Evolutionary conservation across 2,329 filamentous ascomycete species (phyloP).

Genomic region (Bipolaris zeicola): DNA sequence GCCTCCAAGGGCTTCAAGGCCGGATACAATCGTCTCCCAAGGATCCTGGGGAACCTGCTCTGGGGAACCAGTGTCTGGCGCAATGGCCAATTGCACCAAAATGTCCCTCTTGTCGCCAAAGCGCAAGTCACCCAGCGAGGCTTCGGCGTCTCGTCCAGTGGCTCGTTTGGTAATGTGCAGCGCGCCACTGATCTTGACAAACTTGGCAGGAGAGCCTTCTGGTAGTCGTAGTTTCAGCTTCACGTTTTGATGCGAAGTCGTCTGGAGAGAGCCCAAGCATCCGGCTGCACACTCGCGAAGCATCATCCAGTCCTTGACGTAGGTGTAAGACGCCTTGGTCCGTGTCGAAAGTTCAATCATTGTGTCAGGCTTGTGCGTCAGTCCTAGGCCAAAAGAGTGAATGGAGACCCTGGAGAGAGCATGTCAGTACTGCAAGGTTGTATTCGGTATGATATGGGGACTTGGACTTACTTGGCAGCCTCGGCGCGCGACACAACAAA

Average conservation of each 20-base stretch:
- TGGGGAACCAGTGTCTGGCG: slow-evolving; percentile 79
- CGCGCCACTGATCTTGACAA: slow-evolving; percentile 97
- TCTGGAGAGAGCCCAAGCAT: slow-evolving; percentile 88
- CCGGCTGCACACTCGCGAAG: slow-evolving; percentile 93
- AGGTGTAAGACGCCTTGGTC: slow-evolving; percentile 96
- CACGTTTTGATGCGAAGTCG: slow-evolving; percentile 96
- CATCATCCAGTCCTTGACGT: slow-evolving; percentile 99
- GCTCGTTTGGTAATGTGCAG: slow-evolving; percentile 96
- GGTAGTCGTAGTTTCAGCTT: slow-evolving; percentile 93
- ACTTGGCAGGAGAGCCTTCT: slow-evolving; percentile 95
- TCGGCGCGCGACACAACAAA: slow-evolving; percentile 97
- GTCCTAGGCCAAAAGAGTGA: slow-evolving; percentile 92
- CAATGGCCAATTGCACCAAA: slow-evolving; percentile 83
- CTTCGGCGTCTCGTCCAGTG: slow-evolving; percentile 91
- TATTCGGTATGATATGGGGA: background rate
- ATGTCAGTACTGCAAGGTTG: slow-evolving; percentile 20
- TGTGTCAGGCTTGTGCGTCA: slow-evolving; percentile 97
- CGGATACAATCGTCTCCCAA: slow-evolving; percentile 97
- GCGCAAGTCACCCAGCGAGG: slow-evolving; percentile 84
- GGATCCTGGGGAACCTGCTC: slow-evolving; percentile 90
- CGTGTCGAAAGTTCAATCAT: slow-evolving; percentile 97
- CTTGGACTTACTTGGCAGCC: slow-evolving; percentile 79
- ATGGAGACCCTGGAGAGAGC: slow-evolving; percentile 74
- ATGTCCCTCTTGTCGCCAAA: slow-evolving; percentile 86
- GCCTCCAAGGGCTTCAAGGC: slow-evolving; percentile 89